Evolutionary conservation across 2,329 filamentous ascomycete genomes (phyloP).

Genomic region (Akanthomyces lecanii): DNA sequence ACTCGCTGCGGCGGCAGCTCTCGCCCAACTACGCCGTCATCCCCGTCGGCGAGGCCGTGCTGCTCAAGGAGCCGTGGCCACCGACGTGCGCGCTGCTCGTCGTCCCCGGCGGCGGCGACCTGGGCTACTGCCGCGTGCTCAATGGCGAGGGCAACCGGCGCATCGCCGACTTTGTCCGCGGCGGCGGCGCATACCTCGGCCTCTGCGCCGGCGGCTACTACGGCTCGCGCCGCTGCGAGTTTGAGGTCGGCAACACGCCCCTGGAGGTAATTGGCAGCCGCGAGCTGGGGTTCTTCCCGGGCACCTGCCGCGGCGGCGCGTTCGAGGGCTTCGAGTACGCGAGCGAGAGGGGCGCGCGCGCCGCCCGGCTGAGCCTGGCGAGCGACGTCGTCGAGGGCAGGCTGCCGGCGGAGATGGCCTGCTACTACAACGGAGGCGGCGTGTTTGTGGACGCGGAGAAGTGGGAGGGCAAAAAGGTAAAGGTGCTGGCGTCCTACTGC

Average conservation of each 20-base stretch:
- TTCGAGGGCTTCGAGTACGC: constrained; percentile 88
- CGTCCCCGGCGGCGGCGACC: constrained; percentile 88
- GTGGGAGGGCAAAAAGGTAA: constrained; percentile 59
- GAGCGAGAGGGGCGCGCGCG: constrained; percentile 78
- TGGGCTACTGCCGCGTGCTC: constrained; percentile 81
- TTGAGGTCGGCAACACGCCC: constrained; percentile 73
- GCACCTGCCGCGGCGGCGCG: constrained; percentile 77
- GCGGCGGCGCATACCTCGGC: constrained; percentile 81
- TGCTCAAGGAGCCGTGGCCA: constrained; percentile 90
- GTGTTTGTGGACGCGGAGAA: constrained; percentile 78
- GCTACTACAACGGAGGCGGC: constrained; percentile 93
- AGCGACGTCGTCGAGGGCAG: constrained; percentile 53
- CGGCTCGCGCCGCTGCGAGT: constrained; percentile 75
- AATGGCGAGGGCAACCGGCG: constrained; percentile 83
- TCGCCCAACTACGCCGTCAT: constrained; percentile 91
- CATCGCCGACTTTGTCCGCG: constrained; percentile 80
- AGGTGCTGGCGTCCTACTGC: constrained; percentile 77
- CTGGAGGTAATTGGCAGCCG: constrained; percentile 83
- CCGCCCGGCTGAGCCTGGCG: constrained; percentile 62
- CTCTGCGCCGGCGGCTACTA: constrained; percentile 97
- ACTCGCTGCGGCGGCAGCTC: constrained; percentile 78
- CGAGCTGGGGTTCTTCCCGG: constrained; percentile 86
- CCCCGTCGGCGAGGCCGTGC: constrained; percentile 69
- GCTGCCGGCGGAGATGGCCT: constrained; percentile 60
- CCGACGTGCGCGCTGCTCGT: constrained; percentile 84